phyloP scores from a whole-genome alignment of 129 eudicot species.

The Tanacetum coccineum region DNA sequence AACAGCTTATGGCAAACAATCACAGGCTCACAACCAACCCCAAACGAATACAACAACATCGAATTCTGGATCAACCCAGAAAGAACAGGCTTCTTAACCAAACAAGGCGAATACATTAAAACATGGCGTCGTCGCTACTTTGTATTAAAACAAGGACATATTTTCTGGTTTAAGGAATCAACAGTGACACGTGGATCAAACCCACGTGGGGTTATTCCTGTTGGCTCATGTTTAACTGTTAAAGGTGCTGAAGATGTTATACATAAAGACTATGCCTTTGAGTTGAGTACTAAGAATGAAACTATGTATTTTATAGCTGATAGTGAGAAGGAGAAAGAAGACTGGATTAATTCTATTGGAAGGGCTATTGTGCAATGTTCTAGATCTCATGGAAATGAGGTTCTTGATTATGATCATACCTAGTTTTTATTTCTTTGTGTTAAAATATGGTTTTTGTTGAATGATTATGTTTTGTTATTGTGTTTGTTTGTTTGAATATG shows the following conservation, averaged over 20 bases:
- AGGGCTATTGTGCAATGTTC: constrained; percentile 91
- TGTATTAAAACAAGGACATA: constrained; percentile 78
- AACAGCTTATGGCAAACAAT: constrained; percentile 75
- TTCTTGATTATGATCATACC: constrained; percentile 51
- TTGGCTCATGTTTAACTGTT: constrained; percentile 71
- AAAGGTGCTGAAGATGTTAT: constrained; percentile 95
- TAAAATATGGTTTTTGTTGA: too few relatives aligned
- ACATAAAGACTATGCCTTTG: constrained; percentile 71
- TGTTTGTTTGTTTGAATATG: too few relatives aligned
- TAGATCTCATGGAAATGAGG: constrained; percentile 58
- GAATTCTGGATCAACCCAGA: constrained; percentile 80
- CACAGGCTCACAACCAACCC: constrained; percentile 46
- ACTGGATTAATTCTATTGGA: constrained; percentile 94
- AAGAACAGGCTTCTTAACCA: constrained; percentile 97
- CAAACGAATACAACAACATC: constrained; percentile 54
- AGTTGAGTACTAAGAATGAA: constrained; percentile 68
- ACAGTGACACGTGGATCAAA: constrained; percentile 64
- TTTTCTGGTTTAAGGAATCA: constrained; percentile 96
- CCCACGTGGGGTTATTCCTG: constrained; percentile 93
- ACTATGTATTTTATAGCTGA: constrained; percentile 95
- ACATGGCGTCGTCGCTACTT: constrained; percentile 99
- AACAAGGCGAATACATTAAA: constrained; percentile 98
- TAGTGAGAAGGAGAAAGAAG: constrained; percentile 93
- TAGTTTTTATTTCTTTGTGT: too few relatives aligned
- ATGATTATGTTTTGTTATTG: too few relatives aligned